Conservation (phyloP, 176 grass and related monocot genomes). For the Echinochloa phyllopogon region DNA sequence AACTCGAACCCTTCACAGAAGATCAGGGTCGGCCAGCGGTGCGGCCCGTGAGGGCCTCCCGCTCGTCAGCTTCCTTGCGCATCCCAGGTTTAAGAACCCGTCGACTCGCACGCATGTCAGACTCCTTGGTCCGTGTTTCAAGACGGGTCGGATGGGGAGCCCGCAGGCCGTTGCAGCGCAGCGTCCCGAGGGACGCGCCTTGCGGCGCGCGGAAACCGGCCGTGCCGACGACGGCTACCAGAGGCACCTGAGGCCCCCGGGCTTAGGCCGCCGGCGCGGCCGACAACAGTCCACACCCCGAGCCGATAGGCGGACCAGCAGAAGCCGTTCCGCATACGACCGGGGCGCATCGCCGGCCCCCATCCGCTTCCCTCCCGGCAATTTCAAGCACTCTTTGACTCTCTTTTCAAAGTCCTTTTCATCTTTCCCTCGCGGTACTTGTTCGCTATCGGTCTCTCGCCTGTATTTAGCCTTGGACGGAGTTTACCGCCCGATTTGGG, state of each 20-base stretch:
- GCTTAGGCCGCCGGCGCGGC: too few relatives aligned
- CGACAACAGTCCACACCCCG: too few relatives aligned
- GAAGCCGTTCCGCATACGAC: too few relatives aligned
- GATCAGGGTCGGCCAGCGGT: slow-evolving; percentile 61
- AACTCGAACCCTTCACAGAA: slow-evolving; percentile 76
- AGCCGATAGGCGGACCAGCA: too few relatives aligned
- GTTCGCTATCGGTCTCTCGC: slow-evolving; percentile 48
- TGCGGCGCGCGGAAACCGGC: too few relatives aligned
- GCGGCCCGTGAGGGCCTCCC: neutral
- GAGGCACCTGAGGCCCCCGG: too few relatives aligned
- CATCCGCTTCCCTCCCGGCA: slow-evolving; percentile 62
- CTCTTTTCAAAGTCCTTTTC: slow-evolving; percentile 79
- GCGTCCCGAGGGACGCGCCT: too few relatives aligned
- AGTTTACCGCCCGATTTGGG: slow-evolving; percentile 52
- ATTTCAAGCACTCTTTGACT: slow-evolving; percentile 74
- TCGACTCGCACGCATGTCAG: slow-evolving; percentile 60
- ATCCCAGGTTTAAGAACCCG: slow-evolving; percentile 30
- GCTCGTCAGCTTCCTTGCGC: too few relatives aligned
- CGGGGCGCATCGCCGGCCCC: slow-evolving; percentile 32
- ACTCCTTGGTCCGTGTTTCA: slow-evolving; percentile 76
- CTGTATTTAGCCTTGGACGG: slow-evolving; percentile 64
- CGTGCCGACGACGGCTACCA: too few relatives aligned
- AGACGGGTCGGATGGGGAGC: slow-evolving; percentile 65
- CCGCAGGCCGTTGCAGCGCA: slow-evolving; percentile 37
- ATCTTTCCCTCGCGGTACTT: slow-evolving; percentile 54